Conservation (phyloP, 139 green algal species). For the Chlamydomonas applanata region DNA sequence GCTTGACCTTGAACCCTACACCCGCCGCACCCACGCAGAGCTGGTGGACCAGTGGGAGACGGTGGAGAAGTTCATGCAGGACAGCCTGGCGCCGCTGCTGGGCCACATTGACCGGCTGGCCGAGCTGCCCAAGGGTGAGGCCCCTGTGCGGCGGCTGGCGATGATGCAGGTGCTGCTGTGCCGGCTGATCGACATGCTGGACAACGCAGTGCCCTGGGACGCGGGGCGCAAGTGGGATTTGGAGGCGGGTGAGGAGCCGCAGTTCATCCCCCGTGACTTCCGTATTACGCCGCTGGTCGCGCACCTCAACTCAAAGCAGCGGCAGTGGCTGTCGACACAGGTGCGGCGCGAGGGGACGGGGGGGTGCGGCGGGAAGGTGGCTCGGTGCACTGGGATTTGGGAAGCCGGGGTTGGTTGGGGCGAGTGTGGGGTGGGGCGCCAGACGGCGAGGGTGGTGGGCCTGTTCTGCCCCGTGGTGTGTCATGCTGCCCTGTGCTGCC, state of each 20-base stretch:
- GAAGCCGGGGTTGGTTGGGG: no score
- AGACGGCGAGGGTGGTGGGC: no score
- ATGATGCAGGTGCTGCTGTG: slow-evolving; percentile 43
- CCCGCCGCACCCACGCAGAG: neutral
- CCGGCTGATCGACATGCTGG: slow-evolving; percentile 41
- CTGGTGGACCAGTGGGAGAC: neutral
- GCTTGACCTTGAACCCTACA: neutral
- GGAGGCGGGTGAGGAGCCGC: slow-evolving; percentile 23
- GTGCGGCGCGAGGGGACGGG: neutral
- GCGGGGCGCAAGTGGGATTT: slow-evolving; percentile 17
- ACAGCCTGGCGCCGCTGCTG: slow-evolving; percentile 14
- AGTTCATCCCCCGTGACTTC: slow-evolving; percentile 28
- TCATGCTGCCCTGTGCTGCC: no score
- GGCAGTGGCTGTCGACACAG: slow-evolving; percentile 1
- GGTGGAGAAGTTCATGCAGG: slow-evolving; percentile 5
- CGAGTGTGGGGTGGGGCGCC: no score
- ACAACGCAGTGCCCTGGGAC: slow-evolving; percentile 29
- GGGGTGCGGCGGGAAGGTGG: neutral
- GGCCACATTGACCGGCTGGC: slow-evolving; percentile 14
- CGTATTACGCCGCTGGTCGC: slow-evolving; percentile 9
- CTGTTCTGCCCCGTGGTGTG: no score
- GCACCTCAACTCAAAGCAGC: slow-evolving; percentile 12
- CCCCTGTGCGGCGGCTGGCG: slow-evolving; percentile 19
- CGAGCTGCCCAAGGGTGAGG: neutral
- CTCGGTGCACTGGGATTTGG: no score